phyloP scores from a whole-genome alignment of 495 filamentous ascomycete species.

The Neurospora sp. region DNA sequence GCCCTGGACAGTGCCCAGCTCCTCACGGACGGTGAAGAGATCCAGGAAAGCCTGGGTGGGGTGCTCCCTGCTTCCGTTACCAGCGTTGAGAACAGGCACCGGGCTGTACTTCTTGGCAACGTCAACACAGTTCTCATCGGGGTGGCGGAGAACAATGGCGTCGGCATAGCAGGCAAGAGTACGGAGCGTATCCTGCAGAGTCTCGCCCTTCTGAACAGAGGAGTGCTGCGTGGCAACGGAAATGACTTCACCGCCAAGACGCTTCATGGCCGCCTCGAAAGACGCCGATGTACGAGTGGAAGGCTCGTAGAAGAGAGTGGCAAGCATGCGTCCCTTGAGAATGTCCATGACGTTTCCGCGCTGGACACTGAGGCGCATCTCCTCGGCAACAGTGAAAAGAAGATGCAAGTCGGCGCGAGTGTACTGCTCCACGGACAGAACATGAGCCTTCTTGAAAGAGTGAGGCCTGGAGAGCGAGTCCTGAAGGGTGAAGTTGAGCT shows the following conservation, averaged over 20 bases:
- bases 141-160: conserved; percentile 88
- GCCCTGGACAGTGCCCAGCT: conserved; percentile 87
- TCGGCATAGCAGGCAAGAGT: conserved; percentile 91
- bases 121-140: conserved; percentile 64
- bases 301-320: conserved; percentile 94
- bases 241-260: conserved; percentile 77
- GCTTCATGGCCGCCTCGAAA: conserved; percentile 97
- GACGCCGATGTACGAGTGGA: conserved; percentile 93
- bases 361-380: conserved; percentile 90
- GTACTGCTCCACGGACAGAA: conserved; percentile 86
- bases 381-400: conserved; percentile 90
- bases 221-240: conserved; percentile 70
- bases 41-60: conserved; percentile 98
- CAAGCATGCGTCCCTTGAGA: conserved; percentile 74
- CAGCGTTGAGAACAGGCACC: conserved; percentile 92
- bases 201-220: conserved; percentile 85
- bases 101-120: conserved; percentile 75
- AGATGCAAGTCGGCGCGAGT: conserved; percentile 75
- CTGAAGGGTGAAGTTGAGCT: conserved; percentile 36
- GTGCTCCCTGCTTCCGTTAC: conserved; percentile 90
- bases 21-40: conserved; percentile 95
- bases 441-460: conserved; percentile 74
- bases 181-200: conserved; percentile 83
- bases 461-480: conserved; percentile 65
- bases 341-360: conserved; percentile 81